Evolutionary conservation across 108 stramenopile species (phyloP), one percentile per base, ranked within the genome.

Genomic region (Cylindrotheca fusiformis): DNA sequence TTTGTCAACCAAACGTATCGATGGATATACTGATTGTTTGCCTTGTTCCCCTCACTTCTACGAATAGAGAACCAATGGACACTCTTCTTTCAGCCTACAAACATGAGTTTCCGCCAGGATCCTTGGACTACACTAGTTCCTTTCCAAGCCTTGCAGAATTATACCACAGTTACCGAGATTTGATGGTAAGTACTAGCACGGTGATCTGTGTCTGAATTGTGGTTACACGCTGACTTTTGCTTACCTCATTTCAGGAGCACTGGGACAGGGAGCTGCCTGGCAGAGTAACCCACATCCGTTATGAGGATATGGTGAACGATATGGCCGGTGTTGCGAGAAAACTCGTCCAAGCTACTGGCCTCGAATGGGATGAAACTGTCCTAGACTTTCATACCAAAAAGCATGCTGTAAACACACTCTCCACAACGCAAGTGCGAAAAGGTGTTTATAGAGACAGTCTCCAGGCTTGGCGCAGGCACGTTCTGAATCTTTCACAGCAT

Each of bases 41-140:
- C n/a, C n/a, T n/a, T n/a, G n/a, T n/a, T n/a, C n/a, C n/a, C n/a
- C n/a, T n/a, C n/a, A n/a, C n/a, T n/a, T n/a, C n/a, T n/a, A n/a
- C n/a, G n/a, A n/a, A n/a, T n/a, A n/a, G 94, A 48, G 84, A 95
- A 44, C 91, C 94, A 0, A 89, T 92, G 90, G 94, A 95, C 61
- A 77, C 79, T 0, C 58, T 93, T 18, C 88, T 86, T 55, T 87
- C 86, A 20, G 86, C 87, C 8, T 93, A 77, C 81, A 90, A 90
- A 55, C 87, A 88, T 70, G 91, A 89, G 32, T 88, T 87, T 61
- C 89, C 88, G 20, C 44, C 82, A 17, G 91, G 87, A 22, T 70
- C 79, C 17, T 69, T 93, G 60, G 88, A 89, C 49, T 93, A 93
- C 67, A 92, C 91, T 18, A 83, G 83, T 4, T 80, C 84, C 8